These are phyloP conservation scores for Pseudomonodictys pantanalensis DNA, from an alignment of 495 filamentous ascomycete species.

Conservation along the genomic window DNA sequence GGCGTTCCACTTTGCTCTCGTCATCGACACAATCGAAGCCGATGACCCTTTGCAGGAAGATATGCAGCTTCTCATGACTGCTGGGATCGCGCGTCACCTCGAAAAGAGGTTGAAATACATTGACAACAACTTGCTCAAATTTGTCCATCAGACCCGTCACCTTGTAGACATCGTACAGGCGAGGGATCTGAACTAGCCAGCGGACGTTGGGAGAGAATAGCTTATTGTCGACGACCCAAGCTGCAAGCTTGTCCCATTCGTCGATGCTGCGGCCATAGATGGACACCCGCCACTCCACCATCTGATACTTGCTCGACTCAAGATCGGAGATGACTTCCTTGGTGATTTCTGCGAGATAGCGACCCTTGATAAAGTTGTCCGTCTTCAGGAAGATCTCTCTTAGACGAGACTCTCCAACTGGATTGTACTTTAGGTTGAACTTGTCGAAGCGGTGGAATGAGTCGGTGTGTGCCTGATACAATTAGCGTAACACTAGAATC, in stretches of 20 bases:
- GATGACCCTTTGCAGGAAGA: conserved; percentile 92
- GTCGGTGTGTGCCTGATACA: conserved; percentile 82
- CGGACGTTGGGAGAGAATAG: conserved; percentile 95
- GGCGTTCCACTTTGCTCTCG: conserved; percentile 91
- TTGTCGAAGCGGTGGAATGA: conserved; percentile 99
- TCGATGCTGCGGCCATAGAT: conserved; percentile 89
- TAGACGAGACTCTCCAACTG: conserved; percentile 89
- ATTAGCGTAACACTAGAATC: not conserved
- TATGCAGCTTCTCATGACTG: conserved; percentile 86
- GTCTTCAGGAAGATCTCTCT: conserved; percentile 97
- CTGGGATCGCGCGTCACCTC: conserved; percentile 86
- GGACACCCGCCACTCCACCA: conserved; percentile 98
- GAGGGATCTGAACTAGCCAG: conserved; percentile 93
- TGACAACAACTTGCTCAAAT: conserved; percentile 86
- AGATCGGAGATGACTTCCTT: conserved; percentile 97
- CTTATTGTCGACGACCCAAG: conserved; percentile 99
- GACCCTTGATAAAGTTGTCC: conserved; percentile 93
- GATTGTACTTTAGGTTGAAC: conserved; percentile 99
- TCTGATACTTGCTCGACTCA: conserved; percentile 98
- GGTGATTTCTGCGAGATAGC: conserved; percentile 95
- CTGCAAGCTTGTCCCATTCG: conserved; percentile 97
- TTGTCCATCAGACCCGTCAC: conserved; percentile 77
- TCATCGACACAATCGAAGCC: conserved; percentile 98
- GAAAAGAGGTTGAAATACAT: conserved; percentile 90
- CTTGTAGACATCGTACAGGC: conserved; percentile 95